phyloP scores from a whole-genome alignment of 1,139 yeast species.

The Taphrina wiesneri region DNA sequence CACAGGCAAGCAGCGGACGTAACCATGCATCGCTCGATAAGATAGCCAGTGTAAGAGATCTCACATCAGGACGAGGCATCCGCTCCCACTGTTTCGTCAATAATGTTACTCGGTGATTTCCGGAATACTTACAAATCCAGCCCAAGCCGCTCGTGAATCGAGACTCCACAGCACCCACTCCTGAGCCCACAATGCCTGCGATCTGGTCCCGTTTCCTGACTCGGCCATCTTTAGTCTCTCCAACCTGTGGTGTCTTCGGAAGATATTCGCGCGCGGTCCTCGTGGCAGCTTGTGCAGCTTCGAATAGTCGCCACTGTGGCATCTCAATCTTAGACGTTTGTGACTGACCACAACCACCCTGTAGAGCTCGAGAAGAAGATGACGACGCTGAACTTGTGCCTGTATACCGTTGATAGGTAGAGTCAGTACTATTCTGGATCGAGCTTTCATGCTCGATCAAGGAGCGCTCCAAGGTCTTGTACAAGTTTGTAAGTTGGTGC shows the following conservation, averaged over 20 bases:
- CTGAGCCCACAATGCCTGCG: constrained; percentile 29
- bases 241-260: background rate
- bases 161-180: constrained; percentile 28
- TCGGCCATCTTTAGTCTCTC: background rate
- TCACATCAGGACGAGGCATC: background rate
- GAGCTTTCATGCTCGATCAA: background rate
- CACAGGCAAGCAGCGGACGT: too few species aligned
- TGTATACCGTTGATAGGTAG: background rate
- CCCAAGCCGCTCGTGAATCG: constrained; percentile 29
- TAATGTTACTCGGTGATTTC: background rate
- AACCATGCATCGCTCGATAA: too few species aligned
- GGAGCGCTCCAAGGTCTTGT: background rate
- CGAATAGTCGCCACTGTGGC: constrained; percentile 26
- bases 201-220: constrained; percentile 28
- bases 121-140: constrained; percentile 14
- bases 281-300: constrained; percentile 32
- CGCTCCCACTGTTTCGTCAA: background rate
- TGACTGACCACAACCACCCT: background rate
- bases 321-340: constrained; percentile 16
- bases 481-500: background rate
- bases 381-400: background rate
- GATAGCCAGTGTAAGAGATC: background rate
- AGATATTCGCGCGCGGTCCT: constrained; percentile 6
- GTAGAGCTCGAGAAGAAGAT: background rate
- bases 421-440: background rate